Base-by-base conservation (phyloP, 768 basidiomycete genomes). In the Agaricus bisporus region DNA sequence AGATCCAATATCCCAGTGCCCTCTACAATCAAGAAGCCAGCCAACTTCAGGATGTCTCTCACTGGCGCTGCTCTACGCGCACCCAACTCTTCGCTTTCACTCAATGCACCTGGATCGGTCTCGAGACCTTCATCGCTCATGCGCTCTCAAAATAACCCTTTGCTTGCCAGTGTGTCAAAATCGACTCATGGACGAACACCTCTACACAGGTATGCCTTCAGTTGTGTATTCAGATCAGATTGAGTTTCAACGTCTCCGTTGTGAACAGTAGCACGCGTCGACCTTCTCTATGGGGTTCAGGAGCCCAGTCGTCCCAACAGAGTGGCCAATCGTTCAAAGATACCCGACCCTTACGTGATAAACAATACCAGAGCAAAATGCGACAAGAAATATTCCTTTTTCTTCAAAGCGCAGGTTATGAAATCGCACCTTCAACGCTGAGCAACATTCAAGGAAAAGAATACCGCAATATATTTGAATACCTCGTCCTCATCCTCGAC, bases 391-490 rank as follows among this genome's bases (percentile, higher is more conserved):
- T 95, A 58, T 70, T 78, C 45, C 73, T 71, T 25, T 95, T 85
- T 72, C 74, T 95, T 17, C 78, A 82, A 59, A 67, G 68, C 26
- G 75, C 76, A n/a, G 81, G 80, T 5, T 86, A 82, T 56, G 84
- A 86, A 12, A 81, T 92, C 25, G 73, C 80, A 3, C 77, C 82
- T 65, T 78, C 83, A 51, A 82, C 82, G 2, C 72, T 97, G 3
- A 72, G 77, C 43, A 88, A 83, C 44, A 91, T 95, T 43, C 89
- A 91, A 3, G 84, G 83, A 15, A 90, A 91, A 59, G 92, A 95
- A 58, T 98, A 91, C 63, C 82, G 90, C 26, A 72, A 78, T 1
- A 88, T 98, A 39, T 93, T 97, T 64, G 81, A 88, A 50, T 85
- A 85, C 56, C 77, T 98, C 12, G 74, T 93, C 28, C 64, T 70